phyloP scores from a whole-genome alignment of 495 filamentous ascomycete genomes.

The Thozetella sp. region DNA sequence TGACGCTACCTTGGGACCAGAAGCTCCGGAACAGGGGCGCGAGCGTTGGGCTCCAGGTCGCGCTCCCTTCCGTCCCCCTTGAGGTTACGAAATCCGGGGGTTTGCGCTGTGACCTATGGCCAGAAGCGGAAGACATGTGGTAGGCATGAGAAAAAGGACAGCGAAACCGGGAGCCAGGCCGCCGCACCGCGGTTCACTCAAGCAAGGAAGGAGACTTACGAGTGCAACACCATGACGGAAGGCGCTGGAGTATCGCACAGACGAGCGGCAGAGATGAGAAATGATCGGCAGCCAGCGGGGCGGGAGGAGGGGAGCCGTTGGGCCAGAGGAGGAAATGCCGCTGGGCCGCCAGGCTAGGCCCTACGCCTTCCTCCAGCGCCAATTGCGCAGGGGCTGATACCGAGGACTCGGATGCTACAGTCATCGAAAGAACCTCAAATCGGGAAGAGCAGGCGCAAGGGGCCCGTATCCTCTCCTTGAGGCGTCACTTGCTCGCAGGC shows the following conservation, averaged over 20 bases:
- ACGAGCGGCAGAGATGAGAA: slow-evolving; percentile 1
- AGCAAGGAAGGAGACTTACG: neutral
- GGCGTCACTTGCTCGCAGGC: too few species aligned
- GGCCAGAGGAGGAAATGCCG: neutral
- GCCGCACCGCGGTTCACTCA: neutral
- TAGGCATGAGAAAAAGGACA: neutral
- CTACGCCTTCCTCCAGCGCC: neutral
- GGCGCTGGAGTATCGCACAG: neutral
- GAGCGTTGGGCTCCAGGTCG: neutral
- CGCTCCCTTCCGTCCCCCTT: neutral
- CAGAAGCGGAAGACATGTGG: neutral
- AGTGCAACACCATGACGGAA: slow-evolving; percentile 1
- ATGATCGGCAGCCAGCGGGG: neutral
- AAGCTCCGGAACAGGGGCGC: neutral
- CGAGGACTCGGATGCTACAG: too few species aligned
- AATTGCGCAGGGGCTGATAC: too few species aligned
- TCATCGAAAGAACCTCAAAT: too few species aligned
- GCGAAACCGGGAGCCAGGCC: neutral
- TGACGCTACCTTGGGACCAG: too few species aligned
- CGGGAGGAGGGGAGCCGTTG: neutral
- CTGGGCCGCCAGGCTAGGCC: neutral
- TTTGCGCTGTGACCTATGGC: neutral
- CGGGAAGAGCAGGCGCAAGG: too few species aligned
- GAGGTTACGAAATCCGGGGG: neutral
- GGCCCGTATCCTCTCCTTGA: too few species aligned